Conservation (phyloP, 495 filamentous ascomycete species). For the Pyrenula aspistea region DNA sequence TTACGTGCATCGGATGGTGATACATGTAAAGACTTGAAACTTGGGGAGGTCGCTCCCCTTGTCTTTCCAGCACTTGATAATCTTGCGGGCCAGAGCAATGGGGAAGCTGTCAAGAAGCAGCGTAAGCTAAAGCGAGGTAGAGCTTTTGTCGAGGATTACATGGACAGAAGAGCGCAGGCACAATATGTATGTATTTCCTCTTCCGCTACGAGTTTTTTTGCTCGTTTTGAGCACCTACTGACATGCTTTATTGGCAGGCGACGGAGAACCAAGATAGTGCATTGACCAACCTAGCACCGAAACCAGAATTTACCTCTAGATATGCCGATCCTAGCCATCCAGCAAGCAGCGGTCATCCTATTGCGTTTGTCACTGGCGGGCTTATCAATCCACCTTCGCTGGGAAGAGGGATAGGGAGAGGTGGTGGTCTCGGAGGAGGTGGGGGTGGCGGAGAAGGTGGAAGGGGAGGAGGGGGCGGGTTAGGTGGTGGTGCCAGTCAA, state of each 20-base stretch:
- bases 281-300: conserved; percentile 7
- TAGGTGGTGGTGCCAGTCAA: background rate
- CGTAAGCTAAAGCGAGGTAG: conserved; percentile 9
- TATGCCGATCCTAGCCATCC: conserved; percentile 45
- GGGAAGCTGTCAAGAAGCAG: background rate
- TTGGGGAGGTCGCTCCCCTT: conserved; percentile 33
- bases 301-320: conserved; percentile 29
- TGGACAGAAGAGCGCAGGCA: conserved; percentile 30
- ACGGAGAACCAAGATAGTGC: conserved; percentile 19
- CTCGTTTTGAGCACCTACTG: background rate
- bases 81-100: background rate
- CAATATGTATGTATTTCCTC: conserved; percentile 41
- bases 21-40: conserved; percentile 23
- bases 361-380: conserved; percentile 31
- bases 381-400: conserved; percentile 12
- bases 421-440: background rate
- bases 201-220: background rate
- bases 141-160: conserved; percentile 30
- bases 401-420: background rate
- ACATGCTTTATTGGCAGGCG: conserved; percentile 3
- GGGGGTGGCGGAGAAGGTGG: conserved; percentile 1
- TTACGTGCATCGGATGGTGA: conserved; percentile 22
- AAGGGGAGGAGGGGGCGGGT: too few species aligned
- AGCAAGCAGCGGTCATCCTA: conserved; percentile 20
- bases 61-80: conserved; percentile 34